Evolutionary conservation across 805 yeast species (phyloP), one percentile per base, ranked within the genome.

Genomic region (Cyberlindnera euphorbiiphila): DNA sequence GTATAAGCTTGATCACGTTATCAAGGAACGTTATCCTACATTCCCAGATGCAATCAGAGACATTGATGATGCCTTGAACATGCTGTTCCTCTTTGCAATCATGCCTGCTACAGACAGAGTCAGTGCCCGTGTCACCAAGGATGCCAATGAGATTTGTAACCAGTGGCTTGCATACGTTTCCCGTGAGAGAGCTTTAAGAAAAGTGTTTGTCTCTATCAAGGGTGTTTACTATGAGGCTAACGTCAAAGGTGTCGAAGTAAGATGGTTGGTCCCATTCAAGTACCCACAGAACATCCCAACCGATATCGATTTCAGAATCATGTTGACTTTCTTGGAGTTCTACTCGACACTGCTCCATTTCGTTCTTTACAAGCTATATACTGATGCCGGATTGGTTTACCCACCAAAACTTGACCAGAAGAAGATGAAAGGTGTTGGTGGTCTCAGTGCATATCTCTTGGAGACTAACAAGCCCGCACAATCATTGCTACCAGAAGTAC

Each of bases 181-280:
- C 11, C 80, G 80, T 53, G 95, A 91, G 61, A 74, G 88, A 54
- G 66, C 79, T 24, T 65, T 93, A 50, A 77, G 80, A 51, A 93
- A 91, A 61, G 96, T 88, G 12, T 93, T 93, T 66, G 97, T 93
- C 25, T 84, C 95, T 33, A 91, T 93, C 57, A 93, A 93, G 64
- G 98, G 98, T 67, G 94, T 91, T 13, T 93, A 93, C 64, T 93
- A 91, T 59, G 87, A 88, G 61, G 98, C 96, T 23, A 75, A 61
- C 45, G 78, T 93, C 32, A 80, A 75, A 61, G 98, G 98, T 49
- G 96, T 88, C 62, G 95, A 86, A 49, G 73, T 93, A 31, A 76
- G 91, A 65, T 93, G 98, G 98, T 76, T 93, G 43, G 95, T 87
- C 32, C 98, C 98, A 17, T 93, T 82, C 74, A 93, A 88, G 64